A percentile compares a stretch with the other conserved stretches of the same genome.
These are phyloP conservation scores for Lepraria neglecta DNA, from an alignment of 495 filamentous ascomycete species.

Conservation along the genomic window DNA sequence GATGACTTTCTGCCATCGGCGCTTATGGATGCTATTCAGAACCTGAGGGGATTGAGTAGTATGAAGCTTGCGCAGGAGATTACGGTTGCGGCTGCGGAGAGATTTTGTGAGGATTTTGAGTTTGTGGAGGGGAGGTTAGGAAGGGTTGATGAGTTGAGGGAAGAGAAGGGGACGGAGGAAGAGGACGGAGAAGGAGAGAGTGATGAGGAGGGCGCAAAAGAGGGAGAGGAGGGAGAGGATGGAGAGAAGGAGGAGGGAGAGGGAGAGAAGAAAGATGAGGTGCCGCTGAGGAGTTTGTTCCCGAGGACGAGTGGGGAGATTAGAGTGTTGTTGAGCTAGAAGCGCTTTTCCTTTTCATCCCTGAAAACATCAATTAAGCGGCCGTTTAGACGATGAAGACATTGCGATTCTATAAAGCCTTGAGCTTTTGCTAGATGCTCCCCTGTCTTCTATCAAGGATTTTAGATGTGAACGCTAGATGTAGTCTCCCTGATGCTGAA, in stretches of 20 bases:
- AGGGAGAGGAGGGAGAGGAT: slow-evolving; percentile 24
- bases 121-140: slow-evolving; percentile 68
- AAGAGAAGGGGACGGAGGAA: slow-evolving; percentile 32
- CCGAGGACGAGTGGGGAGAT: slow-evolving; percentile 83
- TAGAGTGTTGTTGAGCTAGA: slow-evolving; percentile 61
- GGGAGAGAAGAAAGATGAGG: slow-evolving; percentile 30
- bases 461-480: not conserved
- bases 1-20: slow-evolving; percentile 91
- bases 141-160: slow-evolving; percentile 49
- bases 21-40: slow-evolving; percentile 81
- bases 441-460: not conserved
- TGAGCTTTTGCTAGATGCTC: not conserved
- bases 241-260: slow-evolving; percentile 30
- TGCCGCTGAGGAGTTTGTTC: slow-evolving; percentile 60
- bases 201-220: slow-evolving; percentile 30
- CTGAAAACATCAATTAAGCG: too few species aligned
- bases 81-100: slow-evolving; percentile 75
- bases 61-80: slow-evolving; percentile 63
- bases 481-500: not conserved
- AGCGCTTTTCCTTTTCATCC: not conserved
- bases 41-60: slow-evolving; percentile 65
- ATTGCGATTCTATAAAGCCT: too few species aligned
- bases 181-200: slow-evolving; percentile 30
- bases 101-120: slow-evolving; percentile 88
- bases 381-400: too few species aligned